These are phyloP conservation scores for Glebionis coronaria DNA, from an alignment of 129 eudicot species.

Conservation along the genomic window DNA sequence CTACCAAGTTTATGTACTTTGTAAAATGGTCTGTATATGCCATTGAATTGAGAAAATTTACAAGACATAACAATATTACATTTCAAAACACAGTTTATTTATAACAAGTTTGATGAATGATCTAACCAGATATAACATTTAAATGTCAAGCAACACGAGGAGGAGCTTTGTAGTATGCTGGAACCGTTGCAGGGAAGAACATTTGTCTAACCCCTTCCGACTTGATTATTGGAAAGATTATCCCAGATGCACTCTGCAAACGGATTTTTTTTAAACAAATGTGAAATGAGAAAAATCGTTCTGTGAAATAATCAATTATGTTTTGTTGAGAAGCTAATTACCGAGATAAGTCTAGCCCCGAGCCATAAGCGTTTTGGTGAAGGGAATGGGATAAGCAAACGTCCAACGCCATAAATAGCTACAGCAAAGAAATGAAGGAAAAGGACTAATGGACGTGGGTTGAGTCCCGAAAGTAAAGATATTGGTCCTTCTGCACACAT, in stretches of 20 bases:
- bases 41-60: slow-evolving; percentile 5
- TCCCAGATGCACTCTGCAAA: slow-evolving; percentile 66
- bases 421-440: slow-evolving; percentile 55
- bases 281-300: not conserved
- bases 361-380: slow-evolving; percentile 53
- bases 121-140: not conserved
- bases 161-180: slow-evolving; percentile 66
- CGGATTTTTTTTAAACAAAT: not conserved
- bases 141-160: slow-evolving; percentile 35
- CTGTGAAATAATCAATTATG: not conserved
- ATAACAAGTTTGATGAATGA: not conserved
- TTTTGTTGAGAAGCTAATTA: slow-evolving; percentile 3
- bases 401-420: slow-evolving; percentile 58
- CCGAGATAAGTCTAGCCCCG: slow-evolving; percentile 48
- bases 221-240: slow-evolving; percentile 57
- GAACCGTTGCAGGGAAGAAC: slow-evolving; percentile 71
- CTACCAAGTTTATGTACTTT: not conserved
- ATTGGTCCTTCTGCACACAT: slow-evolving; percentile 47
- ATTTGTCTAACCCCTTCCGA: slow-evolving; percentile 67
- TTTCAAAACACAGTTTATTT: slow-evolving; percentile 9
- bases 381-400: slow-evolving; percentile 52
- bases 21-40: not conserved
- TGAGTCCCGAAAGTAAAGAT: slow-evolving; percentile 52
- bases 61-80: slow-evolving; percentile 13
- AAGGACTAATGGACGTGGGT: slow-evolving; percentile 50